Evolutionary conservation across 2,329 filamentous ascomycete species (phyloP), one percentile per base, ranked within the genome.

Genomic region (Alternaria angustiovoidea): DNA sequence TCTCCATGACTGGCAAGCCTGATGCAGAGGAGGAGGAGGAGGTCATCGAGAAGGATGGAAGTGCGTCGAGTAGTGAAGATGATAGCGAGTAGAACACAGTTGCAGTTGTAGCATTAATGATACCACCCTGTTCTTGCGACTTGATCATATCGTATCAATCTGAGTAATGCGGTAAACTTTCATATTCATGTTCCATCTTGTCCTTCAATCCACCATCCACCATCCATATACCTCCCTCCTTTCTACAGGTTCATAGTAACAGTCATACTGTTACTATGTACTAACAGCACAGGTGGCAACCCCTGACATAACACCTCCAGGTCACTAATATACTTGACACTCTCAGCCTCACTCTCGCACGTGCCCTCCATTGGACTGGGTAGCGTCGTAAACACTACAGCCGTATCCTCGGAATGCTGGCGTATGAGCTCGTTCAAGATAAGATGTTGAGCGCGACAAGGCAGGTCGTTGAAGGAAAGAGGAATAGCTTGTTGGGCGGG

Each of bases 221-320:
- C 26, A 46, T 22, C 16, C 22, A 38, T 14, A 30, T 30, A 18
- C 14, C 30, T 5, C 30, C 43, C 16, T 12, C 18, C 7, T 20
- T 16, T 22, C 32, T 69, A 92, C 62, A 92, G 78, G 75, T 89
- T 91, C 71, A 91, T 91, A 7, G 91, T 96, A 47, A 96, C 92
- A 16, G 92, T 96, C 90, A 96, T 93, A 71, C 89, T 93, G 78
- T 96, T 96, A 78, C 91, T 93, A 78, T 96, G 86, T 39, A 96
- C 91, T 76, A 96, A 81, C 70, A 96, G 76, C 46, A 88, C 87
- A 1, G 93, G 92, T 28, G 92, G 92, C 62, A 94, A 80, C 11
- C 87, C 90, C 70, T 90, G 87, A 76, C 91, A 94, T 59, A 96
- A 79, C 2, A 95, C 86, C 76, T 95, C 91, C 61, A 94, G 82